A percentile compares a stretch with the other conserved stretches of the same genome.
phyloP scores from a whole-genome alignment of 768 basidiomycete species.

The Russula brevipes region DNA sequence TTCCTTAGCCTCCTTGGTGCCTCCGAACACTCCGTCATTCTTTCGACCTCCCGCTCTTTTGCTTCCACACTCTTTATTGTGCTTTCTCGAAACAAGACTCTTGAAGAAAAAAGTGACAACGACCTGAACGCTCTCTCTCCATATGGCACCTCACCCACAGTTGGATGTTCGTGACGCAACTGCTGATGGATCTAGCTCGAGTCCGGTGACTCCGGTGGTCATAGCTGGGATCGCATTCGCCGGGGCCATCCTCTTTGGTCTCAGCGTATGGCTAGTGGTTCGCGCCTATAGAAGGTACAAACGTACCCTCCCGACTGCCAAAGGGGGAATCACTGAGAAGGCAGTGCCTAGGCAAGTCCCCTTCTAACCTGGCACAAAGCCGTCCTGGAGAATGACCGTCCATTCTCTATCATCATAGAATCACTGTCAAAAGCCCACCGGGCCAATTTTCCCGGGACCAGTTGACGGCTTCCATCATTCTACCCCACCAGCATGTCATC shows the following conservation, averaged over 20 bases:
- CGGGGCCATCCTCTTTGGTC: slow-evolving; percentile 36
- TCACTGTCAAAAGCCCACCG: slow-evolving; percentile 8
- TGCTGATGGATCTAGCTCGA: background rate
- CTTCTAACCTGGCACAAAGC: no score
- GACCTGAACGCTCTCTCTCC: background rate
- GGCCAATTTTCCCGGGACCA: slow-evolving; percentile 40
- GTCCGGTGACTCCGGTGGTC: slow-evolving; percentile 32
- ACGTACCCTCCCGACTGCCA: slow-evolving; percentile 42
- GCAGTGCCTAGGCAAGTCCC: background rate
- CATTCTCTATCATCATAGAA: background rate
- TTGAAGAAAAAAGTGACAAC: background rate
- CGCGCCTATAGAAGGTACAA: slow-evolving; percentile 38
- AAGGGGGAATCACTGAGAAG: slow-evolving; percentile 39
- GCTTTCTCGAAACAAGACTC: background rate
- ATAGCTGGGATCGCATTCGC: slow-evolving; percentile 51
- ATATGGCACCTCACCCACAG: slow-evolving; percentile 20
- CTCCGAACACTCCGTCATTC: slow-evolving; percentile 1
- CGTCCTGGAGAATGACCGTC: background rate
- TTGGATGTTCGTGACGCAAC: slow-evolving; percentile 4
- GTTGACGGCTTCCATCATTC: slow-evolving; percentile 42
- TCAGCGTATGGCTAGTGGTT: slow-evolving; percentile 42
- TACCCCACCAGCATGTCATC: slow-evolving; percentile 48
- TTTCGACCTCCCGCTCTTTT: slow-evolving; percentile 9
- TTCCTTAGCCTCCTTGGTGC: background rate
- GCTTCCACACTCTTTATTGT: background rate